phyloP scores from a whole-genome alignment of 345 rosid genomes.

The Lepidium aucheri region DNA sequence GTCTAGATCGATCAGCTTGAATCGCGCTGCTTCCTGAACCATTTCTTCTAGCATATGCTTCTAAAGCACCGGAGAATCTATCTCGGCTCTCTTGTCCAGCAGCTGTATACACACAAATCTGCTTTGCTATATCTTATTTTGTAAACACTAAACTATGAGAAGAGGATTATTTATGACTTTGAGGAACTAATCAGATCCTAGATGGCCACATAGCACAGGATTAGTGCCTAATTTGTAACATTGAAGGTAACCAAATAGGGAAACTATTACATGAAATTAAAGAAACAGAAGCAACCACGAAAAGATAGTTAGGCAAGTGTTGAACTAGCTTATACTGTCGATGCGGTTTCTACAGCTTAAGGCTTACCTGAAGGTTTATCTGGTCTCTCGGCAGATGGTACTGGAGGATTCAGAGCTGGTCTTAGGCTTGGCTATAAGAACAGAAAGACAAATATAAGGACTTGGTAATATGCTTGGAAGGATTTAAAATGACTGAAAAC shows the following conservation, averaged over 20 bases:
- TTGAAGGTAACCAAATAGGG: neutral
- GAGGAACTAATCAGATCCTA: neutral
- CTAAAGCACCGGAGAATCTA: constrained; percentile 65
- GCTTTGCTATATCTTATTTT: neutral
- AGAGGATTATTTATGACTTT: neutral
- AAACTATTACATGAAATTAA: neutral
- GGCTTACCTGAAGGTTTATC: constrained; percentile 73
- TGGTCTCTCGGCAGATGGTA: constrained; percentile 50
- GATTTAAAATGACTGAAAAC: neutral
- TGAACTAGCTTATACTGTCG: neutral
- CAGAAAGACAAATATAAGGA: constrained; percentile 10
- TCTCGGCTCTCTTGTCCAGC: constrained; percentile 58
- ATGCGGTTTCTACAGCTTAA: constrained; percentile 7
- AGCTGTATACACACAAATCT: constrained; percentile 21
- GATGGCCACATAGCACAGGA: neutral
- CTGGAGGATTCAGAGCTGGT: constrained; percentile 46
- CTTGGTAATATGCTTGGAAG: neutral
- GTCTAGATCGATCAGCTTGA: constrained; percentile 45
- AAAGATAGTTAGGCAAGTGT: neutral
- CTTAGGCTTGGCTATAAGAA: constrained; percentile 46
- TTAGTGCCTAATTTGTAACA: too few relatives aligned
- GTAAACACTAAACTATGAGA: neutral
- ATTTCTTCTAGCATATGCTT: constrained; percentile 66
- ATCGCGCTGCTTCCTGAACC: constrained; percentile 41
- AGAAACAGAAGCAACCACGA: neutral